Base-by-base conservation (phyloP, 768 basidiomycete genomes). In the Suillus cothurnatus region DNA sequence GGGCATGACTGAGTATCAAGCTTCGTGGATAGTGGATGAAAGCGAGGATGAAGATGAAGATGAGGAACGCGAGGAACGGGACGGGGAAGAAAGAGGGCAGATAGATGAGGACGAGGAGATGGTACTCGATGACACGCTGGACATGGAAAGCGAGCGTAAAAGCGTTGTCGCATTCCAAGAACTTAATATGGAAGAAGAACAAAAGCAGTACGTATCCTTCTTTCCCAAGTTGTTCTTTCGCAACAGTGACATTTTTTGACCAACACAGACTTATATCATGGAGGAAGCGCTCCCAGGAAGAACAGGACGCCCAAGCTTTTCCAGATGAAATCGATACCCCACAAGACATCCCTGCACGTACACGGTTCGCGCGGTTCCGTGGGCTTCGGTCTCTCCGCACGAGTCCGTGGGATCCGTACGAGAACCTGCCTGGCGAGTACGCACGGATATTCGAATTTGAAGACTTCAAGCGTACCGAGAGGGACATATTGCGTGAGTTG, bases 311-410 rank as follows among this genome's bases (percentile, higher is more conserved):
- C 69, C 77, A 87, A 31, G 82, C 85, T n/a, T 99, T 98, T 78
- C 97, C 97, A 0, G 97, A 99, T 72, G 97, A 99, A 76, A 84
- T 97, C 14, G 96, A 99, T 71, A 99, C 97, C 0, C 97, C 97
- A 0, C 87, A 88, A 68, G 92, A 98, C 64, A 79, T 89, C 12
- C 79, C 92, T 2, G 96, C 96, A 4, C 81, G 85, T 21, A 84
- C 84, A 12, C 87, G 97, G 14, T 99, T 99, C 80, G 93, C 94
- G 71, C 86, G 96, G 57, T 99, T 89, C 75, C 88, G 97, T 64
- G 97, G 97, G 9, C 76, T 99, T 78, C 88, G 88, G 56, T 95
- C 93, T 17, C 93, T 99, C 84, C 72, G 97, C 43, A 99, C 97
- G 7, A 95, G 93, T 73, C 94, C 93, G 43, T 99, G 97, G 97